Percentiles rank a stretch among this genome's conserved stretches.
These are phyloP conservation scores for Chenopodium suecicum DNA, from an alignment of 148 eudicot genomes.

Conservation along the genomic window DNA sequence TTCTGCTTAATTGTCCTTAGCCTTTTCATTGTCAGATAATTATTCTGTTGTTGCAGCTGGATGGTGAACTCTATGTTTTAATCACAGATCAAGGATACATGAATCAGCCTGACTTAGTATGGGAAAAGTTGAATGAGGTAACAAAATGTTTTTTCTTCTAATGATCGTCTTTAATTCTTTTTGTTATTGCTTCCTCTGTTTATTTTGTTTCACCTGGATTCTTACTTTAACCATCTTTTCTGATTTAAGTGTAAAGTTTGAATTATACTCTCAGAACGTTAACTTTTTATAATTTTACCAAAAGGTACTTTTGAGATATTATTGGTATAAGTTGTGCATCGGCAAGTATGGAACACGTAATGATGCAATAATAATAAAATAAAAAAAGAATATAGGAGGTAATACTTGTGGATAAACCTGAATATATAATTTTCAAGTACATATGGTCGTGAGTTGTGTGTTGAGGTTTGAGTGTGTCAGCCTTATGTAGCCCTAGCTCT, in stretches of 20 bases:
- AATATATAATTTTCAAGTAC: background rate
- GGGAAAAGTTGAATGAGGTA: conserved; percentile 98
- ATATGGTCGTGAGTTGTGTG: background rate
- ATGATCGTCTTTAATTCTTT: background rate
- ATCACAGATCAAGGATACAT: conserved; percentile 91
- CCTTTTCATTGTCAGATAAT: background rate
- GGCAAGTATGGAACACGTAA: no score
- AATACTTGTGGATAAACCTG: background rate
- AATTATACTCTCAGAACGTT: no score
- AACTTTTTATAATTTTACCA: no score
- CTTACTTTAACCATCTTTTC: no score
- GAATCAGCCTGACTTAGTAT: conserved; percentile 93
- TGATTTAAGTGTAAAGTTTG: no score
- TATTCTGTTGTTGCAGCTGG: conserved; percentile 54
- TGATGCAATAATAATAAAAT: no score
- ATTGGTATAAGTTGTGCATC: no score
- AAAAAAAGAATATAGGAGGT: no score
- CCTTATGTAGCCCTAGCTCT: background rate
- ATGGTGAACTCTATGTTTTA: conserved; percentile 71
- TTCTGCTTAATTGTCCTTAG: background rate
- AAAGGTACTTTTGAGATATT: no score
- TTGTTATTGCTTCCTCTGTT: no score
- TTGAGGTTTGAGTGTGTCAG: background rate
- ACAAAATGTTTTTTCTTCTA: conserved; percentile 12
- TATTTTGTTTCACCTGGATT: no score